These are phyloP conservation scores for Plasmodium billcollinsi DNA, from an alignment of 169 alveolate genomes.

Conservation along the genomic window DNA sequence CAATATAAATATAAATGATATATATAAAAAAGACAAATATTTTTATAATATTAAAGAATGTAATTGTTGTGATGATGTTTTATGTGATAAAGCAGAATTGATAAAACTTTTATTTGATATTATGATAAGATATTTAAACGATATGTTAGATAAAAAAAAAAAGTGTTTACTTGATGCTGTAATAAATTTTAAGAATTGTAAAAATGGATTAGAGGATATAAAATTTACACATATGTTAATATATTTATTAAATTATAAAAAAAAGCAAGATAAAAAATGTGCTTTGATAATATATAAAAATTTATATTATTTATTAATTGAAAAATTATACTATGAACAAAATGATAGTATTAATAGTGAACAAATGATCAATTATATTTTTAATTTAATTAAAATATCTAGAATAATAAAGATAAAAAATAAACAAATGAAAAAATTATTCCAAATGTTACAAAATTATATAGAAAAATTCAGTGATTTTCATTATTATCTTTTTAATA, in stretches of 20 bases:
- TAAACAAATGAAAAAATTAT: conserved; percentile 7
- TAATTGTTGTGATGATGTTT: background rate
- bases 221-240: conserved; percentile 38
- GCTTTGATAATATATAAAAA: conserved; percentile 28
- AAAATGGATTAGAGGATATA: conserved; percentile 59
- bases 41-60: background rate
- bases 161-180: conserved; percentile 25
- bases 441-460: conserved; percentile 28
- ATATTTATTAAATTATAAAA: conserved; percentile 18
- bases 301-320: conserved; percentile 40
- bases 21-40: background rate
- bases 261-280: conserved; percentile 7
- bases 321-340: conserved; percentile 13
- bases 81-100: conserved; percentile 2
- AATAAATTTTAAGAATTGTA: conserved; percentile 23
- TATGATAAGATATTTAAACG: conserved; percentile 23
- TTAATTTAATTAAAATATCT: conserved; percentile 49
- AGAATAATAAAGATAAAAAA: conserved; percentile 29
- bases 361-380: background rate
- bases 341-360: conserved; percentile 15
- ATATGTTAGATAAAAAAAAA: conserved; percentile 29
- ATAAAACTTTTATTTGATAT: conserved; percentile 1
- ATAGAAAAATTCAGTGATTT: conserved; percentile 17
- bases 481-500: conserved; percentile 13
- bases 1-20: background rate